These are phyloP conservation scores for Aspergillus aculeatinus DNA, from an alignment of 2,329 filamentous ascomycete genomes.

Conservation along the genomic window DNA sequence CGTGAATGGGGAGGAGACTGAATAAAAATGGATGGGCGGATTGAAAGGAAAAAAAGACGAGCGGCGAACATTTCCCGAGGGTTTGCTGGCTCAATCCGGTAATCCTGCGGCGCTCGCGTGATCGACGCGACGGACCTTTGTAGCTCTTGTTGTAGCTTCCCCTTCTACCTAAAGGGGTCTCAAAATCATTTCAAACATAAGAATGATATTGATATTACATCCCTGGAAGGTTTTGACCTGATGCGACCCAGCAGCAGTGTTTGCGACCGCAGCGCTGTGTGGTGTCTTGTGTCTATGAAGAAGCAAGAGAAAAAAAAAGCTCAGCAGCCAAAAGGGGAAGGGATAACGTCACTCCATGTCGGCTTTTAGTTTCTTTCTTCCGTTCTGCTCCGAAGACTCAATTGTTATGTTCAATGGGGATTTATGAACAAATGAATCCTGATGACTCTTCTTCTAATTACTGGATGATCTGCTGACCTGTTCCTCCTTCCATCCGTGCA, in stretches of 20 bases:
- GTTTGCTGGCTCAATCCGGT: conserved; percentile 4
- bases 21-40: conserved; percentile 8
- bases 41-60: conserved; percentile 12
- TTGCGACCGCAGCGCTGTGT: neutral
- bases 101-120: conserved; percentile 17
- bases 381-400: conserved; percentile 9
- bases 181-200: neutral
- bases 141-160: neutral
- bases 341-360: conserved; percentile 15
- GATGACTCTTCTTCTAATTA: neutral
- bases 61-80: conserved; percentile 18
- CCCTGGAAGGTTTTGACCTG: neutral
- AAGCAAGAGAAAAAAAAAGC: neutral
- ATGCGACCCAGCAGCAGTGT: neutral
- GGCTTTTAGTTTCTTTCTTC: neutral
- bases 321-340: neutral
- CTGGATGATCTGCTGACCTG: neutral
- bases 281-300: neutral
- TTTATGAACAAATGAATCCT: neutral
- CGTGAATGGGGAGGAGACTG: conserved; percentile 16
- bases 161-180: neutral
- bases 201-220: neutral
- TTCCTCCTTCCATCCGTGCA: neutral
- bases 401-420: too few species aligned
- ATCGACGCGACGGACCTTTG: conserved; percentile 17